Evolutionary conservation across 1,139 yeast genomes (phyloP).

Genomic region (Yamadazyma trypodendri): DNA sequence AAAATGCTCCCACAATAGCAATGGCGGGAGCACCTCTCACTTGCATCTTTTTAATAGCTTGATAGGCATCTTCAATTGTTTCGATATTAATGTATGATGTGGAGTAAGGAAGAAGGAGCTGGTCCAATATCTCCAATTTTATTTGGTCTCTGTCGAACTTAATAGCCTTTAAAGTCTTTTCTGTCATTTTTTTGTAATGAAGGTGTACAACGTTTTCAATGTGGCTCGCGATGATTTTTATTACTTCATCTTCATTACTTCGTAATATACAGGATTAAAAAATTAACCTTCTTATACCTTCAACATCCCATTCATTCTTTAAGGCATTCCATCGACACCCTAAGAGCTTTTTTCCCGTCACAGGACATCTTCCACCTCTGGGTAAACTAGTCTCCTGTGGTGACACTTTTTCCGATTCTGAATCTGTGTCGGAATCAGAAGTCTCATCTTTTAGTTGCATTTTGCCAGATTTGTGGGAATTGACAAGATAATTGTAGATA

Average conservation of each 20-base stretch:
- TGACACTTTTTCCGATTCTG: conserved; percentile 18
- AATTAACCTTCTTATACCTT: conserved; percentile 72
- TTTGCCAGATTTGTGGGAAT: conserved; percentile 37
- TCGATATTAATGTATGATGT: conserved; percentile 63
- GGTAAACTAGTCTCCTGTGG: conserved; percentile 22
- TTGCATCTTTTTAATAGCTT: conserved; percentile 84
- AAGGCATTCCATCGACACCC: conserved; percentile 68
- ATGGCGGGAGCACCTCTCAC: conserved; percentile 99
- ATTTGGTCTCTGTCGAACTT: conserved; percentile 51
- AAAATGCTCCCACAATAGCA: conserved; percentile 88
- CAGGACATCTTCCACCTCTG: conserved; percentile 81
- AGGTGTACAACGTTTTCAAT: background rate
- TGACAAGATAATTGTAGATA: conserved; percentile 62
- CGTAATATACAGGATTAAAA: conserved; percentile 28
- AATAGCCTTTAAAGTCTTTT: conserved; percentile 60
- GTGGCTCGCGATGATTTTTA: conserved; percentile 1
- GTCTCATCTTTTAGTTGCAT: conserved; percentile 15
- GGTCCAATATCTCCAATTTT: conserved; percentile 69
- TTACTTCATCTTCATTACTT: background rate
- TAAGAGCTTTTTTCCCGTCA: conserved; percentile 69
- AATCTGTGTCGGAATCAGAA: conserved; percentile 19
- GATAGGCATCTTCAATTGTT: conserved; percentile 69
- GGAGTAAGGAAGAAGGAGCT: conserved; percentile 75
- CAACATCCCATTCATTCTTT: conserved; percentile 65
- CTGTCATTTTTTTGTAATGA: conserved; percentile 2